phyloP scores from a whole-genome alignment of 177 flowering plant species.

The Vitis hybrid region DNA sequence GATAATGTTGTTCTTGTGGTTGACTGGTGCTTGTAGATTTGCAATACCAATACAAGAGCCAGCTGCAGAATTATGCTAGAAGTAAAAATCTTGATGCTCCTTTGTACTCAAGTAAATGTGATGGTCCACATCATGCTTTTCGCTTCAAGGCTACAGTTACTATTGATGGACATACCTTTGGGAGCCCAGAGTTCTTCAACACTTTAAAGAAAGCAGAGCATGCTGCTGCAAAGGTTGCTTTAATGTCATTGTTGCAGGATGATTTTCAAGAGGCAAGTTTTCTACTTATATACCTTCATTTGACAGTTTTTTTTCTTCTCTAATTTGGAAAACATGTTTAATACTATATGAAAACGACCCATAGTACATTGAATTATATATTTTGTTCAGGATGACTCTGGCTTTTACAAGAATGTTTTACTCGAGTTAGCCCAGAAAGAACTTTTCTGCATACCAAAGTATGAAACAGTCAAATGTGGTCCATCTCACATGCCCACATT shows the following conservation, averaged over 20 bases:
- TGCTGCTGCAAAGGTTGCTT: constrained; percentile 36
- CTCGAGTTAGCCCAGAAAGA: constrained; percentile 32
- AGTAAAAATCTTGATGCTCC: constrained; percentile 24
- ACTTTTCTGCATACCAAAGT: constrained; percentile 28
- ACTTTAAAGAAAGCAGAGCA: constrained; percentile 36
- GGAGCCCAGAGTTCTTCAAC: constrained; percentile 18
- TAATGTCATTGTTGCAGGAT: constrained; percentile 21
- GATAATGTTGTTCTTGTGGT: neutral
- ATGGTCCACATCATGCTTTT: constrained; percentile 22
- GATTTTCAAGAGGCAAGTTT: constrained; percentile 27
- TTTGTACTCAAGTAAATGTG: constrained; percentile 14
- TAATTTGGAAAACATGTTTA: neutral
- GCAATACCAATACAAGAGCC: constrained; percentile 21
- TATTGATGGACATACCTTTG: constrained; percentile 21
- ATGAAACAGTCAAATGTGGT: constrained; percentile 25
- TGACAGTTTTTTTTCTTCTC: neutral
- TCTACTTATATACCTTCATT: neutral
- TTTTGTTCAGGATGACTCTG: constrained; percentile 23
- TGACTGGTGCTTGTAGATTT: constrained; percentile 16
- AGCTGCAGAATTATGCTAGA: constrained; percentile 31
- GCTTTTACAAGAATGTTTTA: constrained; percentile 34
- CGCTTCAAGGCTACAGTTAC: constrained; percentile 24
- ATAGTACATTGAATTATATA: neutral
- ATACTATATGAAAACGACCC: neutral
- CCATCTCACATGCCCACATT: constrained; percentile 24